phyloP scores from a whole-genome alignment of 2,329 filamentous ascomycete genomes.

The Neofusicoccum parvum region DNA sequence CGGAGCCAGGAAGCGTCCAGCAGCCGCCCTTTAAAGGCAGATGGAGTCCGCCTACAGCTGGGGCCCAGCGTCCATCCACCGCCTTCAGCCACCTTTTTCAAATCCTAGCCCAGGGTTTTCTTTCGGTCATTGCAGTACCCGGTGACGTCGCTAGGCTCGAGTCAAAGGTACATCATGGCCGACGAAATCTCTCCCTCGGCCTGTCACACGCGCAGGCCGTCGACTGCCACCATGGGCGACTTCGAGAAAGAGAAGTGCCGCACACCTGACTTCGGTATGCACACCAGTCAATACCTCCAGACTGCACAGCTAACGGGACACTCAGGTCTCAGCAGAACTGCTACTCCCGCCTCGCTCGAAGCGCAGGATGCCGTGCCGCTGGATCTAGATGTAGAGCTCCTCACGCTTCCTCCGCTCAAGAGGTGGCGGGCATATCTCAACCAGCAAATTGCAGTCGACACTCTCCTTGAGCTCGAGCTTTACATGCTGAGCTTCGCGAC shows the following conservation, averaged over 20 bases:
- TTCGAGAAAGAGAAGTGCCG: not conserved
- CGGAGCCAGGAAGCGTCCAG: not conserved
- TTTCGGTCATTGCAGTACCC: not conserved
- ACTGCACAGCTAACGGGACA: not conserved
- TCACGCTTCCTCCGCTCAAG: conserved; percentile 7
- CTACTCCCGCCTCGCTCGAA: conserved; percentile 12
- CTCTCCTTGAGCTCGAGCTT: conserved; percentile 28
- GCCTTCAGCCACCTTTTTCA: not conserved
- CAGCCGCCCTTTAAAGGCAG: conserved; percentile 8
- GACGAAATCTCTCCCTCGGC: not conserved
- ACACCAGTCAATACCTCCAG: too few relatives aligned
- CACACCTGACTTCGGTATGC: not conserved
- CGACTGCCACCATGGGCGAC: not conserved
- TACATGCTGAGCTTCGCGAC: conserved; percentile 32
- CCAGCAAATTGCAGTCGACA: conserved; percentile 30
- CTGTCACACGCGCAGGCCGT: not conserved
- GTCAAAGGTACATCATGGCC: not conserved
- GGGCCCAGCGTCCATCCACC: not conserved
- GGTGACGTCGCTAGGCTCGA: not conserved
- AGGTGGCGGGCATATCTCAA: conserved; percentile 17
- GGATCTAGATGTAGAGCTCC: conserved; percentile 3
- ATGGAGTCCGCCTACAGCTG: not conserved
- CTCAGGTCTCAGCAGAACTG: not conserved
- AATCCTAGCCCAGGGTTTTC: not conserved
- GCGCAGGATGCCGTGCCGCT: not conserved